A percentile compares a stretch with the other conserved stretches of the same genome.
phyloP scores from a whole-genome alignment of 192 early-diverging fungal species.

The Pilaira anomala region DNA sequence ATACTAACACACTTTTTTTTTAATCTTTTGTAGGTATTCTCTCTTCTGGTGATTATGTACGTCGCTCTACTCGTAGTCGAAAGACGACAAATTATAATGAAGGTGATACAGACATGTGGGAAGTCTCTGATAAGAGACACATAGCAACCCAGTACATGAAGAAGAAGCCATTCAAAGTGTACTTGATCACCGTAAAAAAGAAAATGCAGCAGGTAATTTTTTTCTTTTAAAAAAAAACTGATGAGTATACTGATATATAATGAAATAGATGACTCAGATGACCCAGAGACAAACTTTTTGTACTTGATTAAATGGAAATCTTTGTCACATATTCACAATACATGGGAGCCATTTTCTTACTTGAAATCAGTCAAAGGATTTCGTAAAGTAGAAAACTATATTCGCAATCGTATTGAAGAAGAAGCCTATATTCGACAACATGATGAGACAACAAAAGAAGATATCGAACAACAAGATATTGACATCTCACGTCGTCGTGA shows the following conservation, averaged over 20 bases:
- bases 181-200: slow-evolving; percentile 43
- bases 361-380: slow-evolving; percentile 77
- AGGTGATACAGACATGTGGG: slow-evolving; percentile 38
- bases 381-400: slow-evolving; percentile 87
- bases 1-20: too few species aligned
- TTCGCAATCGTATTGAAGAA: slow-evolving; percentile 59
- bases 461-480: slow-evolving; percentile 87
- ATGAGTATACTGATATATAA: neutral
- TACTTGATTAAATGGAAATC: slow-evolving; percentile 94
- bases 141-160: slow-evolving; percentile 32
- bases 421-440: slow-evolving; percentile 57
- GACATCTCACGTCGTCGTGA: slow-evolving; percentile 77
- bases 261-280: slow-evolving; percentile 30
- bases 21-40: neutral
- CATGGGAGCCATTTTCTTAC: slow-evolving; percentile 76
- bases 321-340: slow-evolving; percentile 84
- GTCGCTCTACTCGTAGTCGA: slow-evolving; percentile 38
- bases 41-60: slow-evolving; percentile 14
- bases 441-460: slow-evolving; percentile 74
- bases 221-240: neutral
- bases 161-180: slow-evolving; percentile 57
- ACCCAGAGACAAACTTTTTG: slow-evolving; percentile 60
- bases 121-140: slow-evolving; percentile 33
- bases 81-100: slow-evolving; percentile 40
- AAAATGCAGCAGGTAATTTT: slow-evolving; percentile 28